Conservation (phyloP, 176 grass and related monocot species). For the Ampelocalamus luodianensis region DNA sequence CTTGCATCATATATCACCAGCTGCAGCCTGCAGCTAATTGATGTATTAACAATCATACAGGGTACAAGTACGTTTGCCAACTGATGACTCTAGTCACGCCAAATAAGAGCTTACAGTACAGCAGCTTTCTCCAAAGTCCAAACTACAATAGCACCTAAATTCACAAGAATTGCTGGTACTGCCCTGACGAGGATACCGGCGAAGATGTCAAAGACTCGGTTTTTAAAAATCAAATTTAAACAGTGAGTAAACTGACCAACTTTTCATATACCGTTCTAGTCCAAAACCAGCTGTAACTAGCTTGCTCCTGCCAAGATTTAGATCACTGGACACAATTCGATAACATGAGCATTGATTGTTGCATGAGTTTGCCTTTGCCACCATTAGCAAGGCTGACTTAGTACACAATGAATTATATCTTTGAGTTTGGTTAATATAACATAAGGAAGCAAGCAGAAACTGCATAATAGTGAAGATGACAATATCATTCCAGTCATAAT, state of each 20-base stretch:
- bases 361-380: background rate
- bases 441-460: background rate
- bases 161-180: background rate
- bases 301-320: background rate
- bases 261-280: background rate
- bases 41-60: background rate
- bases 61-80: background rate
- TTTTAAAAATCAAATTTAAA: background rate
- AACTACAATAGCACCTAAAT: background rate
- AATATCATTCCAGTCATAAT: constrained; percentile 40
- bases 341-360: background rate
- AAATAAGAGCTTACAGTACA: background rate
- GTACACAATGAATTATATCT: background rate
- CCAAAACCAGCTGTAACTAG: background rate
- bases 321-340: background rate
- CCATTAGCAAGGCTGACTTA: background rate
- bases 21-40: background rate
- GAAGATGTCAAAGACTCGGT: background rate
- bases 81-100: background rate
- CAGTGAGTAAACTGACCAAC: background rate
- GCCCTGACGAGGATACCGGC: background rate
- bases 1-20: background rate
- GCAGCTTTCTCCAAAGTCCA: background rate
- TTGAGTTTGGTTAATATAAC: background rate
- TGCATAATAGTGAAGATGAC: background rate